Evolutionary conservation across 2,329 filamentous ascomycete species (phyloP).

Genomic region (Cercospora beticola): DNA sequence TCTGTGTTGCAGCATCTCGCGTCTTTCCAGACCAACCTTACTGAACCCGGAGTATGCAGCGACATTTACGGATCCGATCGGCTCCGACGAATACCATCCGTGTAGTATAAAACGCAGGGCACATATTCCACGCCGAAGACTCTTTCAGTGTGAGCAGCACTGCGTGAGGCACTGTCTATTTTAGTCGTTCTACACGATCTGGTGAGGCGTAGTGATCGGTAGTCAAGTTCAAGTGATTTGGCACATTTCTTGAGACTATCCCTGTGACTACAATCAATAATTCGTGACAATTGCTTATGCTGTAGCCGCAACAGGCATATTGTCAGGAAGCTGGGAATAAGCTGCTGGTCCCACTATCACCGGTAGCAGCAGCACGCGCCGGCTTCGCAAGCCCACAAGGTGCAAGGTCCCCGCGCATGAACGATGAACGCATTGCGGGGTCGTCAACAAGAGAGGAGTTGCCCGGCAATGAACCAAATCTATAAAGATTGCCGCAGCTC

Average conservation of each 20-base stretch:
- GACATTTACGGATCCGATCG: neutral
- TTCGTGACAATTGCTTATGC: neutral
- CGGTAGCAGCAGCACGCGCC: neutral
- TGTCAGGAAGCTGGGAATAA: constrained; percentile 3
- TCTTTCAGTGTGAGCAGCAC: neutral
- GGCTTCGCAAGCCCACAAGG: constrained; percentile 8
- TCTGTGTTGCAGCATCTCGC: neutral
- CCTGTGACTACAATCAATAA: no score
- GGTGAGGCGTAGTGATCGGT: neutral
- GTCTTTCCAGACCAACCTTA: neutral
- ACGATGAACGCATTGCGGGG: constrained; percentile 13
- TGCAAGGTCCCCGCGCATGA: constrained; percentile 2
- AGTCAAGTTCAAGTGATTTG: neutral
- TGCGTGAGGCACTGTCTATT: neutral
- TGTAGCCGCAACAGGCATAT: neutral
- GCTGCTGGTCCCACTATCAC: constrained; percentile 3
- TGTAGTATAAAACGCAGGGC: neutral
- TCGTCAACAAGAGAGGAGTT: constrained; percentile 2
- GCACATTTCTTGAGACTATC: no score
- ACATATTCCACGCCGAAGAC: no score
- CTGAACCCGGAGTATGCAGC: neutral
- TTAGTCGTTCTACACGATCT: neutral
- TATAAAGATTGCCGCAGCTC: constrained; percentile 2
- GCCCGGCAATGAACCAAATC: neutral
- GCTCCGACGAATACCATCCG: neutral